These are phyloP conservation scores for Protomyces arabidopsidicola DNA, from an alignment of 1,139 yeast species.

Conservation along the genomic window DNA sequence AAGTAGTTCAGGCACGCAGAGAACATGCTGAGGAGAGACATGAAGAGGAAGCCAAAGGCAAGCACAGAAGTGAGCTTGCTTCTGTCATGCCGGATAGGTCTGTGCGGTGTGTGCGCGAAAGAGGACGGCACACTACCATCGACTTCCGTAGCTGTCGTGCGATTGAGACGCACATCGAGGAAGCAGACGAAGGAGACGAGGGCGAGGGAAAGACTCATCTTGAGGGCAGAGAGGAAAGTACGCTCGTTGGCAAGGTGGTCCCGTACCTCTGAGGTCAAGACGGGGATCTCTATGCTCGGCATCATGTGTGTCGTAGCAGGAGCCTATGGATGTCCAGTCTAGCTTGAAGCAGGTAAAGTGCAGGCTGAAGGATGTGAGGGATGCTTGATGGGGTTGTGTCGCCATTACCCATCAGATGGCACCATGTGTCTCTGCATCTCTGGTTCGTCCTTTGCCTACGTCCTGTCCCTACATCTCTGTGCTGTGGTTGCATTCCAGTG, in stretches of 20 bases:
- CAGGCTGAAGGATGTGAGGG: too few species aligned
- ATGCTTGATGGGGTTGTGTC: too few species aligned
- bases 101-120: neutral
- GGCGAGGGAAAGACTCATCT: constrained; percentile 7
- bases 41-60: constrained; percentile 8
- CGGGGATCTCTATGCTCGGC: neutral
- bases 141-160: neutral
- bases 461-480: too few species aligned
- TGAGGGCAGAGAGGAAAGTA: constrained; percentile 17
- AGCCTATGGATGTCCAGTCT: too few species aligned
- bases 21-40: constrained; percentile 5
- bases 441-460: too few species aligned
- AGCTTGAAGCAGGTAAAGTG: too few species aligned
- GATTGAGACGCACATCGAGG: constrained; percentile 11
- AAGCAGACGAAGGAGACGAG: constrained; percentile 11
- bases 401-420: too few species aligned
- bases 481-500: too few species aligned
- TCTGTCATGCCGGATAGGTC: constrained; percentile 2
- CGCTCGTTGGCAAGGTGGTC: constrained; percentile 26
- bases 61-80: neutral
- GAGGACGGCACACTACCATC: neutral
- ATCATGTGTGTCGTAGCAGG: neutral
- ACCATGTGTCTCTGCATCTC: too few species aligned
- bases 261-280: neutral
- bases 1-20: neutral